Evolutionary conservation across 2,329 filamentous ascomycete species (phyloP), one percentile per base, ranked within the genome.

Genomic region (Rutstroemia sp.): DNA sequence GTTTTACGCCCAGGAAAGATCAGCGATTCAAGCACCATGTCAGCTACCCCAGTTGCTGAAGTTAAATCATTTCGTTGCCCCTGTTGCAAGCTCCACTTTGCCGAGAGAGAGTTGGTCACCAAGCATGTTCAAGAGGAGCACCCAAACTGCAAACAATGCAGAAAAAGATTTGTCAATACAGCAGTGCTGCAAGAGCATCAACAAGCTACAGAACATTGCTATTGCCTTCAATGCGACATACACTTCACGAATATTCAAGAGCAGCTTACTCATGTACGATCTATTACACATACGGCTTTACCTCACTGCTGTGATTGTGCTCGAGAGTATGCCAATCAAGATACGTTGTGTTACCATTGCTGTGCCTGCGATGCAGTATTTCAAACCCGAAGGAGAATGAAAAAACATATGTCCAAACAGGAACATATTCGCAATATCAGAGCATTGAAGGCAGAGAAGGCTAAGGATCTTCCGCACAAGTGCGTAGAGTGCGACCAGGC

Each of bases 291-390:
- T 51, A 44, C 45, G 17, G 44, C 17, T 49, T 21, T 45, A 55
- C 34, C 49, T 34, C 16, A 48, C 46, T 48, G 46, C 23, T 48
- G 46, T 37, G 49, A 52, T 25, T 52, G 49, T 16, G 19, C n/a
- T 52, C 49, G 49, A 48, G 51, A 54, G 42, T 54, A 54, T 30
- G 38, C 51, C 44, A 48, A 48, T 27, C 27, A 54, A 23, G 49
- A 54, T 23, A 48, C 41, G 9, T 38, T 54, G 17, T 48, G 51
- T 17, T 17, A 16, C 46, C 46, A 48, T 48, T 57, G 54, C 48
- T 57, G 57, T 54, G 34, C 48, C 21, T 57, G 54, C 46, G 56
- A 58, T 58, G 37, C 49, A 27, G 42, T 39, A 23, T 17, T 30
- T 51, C 39, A 6, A 51, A 37, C 17, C 14, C 50, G 37, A 48